Evolutionary conservation across 306 rosid genomes (phyloP).

Genomic region (Rosa persica): DNA sequence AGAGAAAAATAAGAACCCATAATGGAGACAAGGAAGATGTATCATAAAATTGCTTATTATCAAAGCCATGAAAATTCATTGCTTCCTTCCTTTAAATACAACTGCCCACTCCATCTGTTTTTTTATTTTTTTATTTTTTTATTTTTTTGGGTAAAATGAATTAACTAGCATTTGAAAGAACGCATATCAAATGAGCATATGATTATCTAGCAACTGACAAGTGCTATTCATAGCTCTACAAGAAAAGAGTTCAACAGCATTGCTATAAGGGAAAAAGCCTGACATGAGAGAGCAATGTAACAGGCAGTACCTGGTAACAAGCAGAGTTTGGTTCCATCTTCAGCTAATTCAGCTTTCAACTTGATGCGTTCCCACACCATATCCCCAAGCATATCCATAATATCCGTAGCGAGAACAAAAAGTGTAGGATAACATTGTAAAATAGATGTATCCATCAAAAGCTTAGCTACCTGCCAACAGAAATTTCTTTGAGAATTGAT

Average conservation of each 20-base stretch:
- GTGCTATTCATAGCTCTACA: conserved; percentile 3
- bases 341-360: conserved; percentile 78
- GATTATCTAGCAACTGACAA: not conserved
- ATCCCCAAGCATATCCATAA: conserved; percentile 89
- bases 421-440: conserved; percentile 85
- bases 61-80: not conserved
- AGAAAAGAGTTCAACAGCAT: not conserved
- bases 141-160: not conserved
- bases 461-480: conserved; percentile 81
- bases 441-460: conserved; percentile 85
- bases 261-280: conserved; percentile 13
- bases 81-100: not conserved
- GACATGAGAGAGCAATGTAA: conserved; percentile 19
- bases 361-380: conserved; percentile 94
- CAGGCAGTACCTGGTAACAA: conserved; percentile 62
- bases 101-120: not conserved
- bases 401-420: conserved; percentile 83
- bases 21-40: not conserved
- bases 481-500: conserved; percentile 18
- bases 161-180: not conserved
- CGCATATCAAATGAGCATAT: not conserved
- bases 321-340: conserved; percentile 56
- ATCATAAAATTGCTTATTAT: not conserved
- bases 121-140: no score
- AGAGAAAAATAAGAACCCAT: not conserved